Evolutionary conservation across 116 monocot species (phyloP).

Genomic region (Cymodocea nodosa): DNA sequence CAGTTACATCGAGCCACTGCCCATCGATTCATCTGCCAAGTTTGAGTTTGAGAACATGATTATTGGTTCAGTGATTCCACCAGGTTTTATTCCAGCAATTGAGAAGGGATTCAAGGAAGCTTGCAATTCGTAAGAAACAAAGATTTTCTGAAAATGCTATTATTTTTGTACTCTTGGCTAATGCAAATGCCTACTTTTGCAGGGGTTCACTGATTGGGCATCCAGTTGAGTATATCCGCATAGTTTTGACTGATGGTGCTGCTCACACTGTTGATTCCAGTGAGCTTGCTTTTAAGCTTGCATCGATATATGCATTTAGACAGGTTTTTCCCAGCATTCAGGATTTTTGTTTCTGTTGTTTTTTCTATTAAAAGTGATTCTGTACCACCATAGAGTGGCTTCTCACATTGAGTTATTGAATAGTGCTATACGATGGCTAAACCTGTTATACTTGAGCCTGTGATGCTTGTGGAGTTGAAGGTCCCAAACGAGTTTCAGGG

Average conservation of each 20-base stretch:
- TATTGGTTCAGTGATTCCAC: conserved; percentile 80
- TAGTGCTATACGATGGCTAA: conserved; percentile 82
- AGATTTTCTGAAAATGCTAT: neutral
- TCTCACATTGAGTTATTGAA: neutral
- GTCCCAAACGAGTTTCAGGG: conserved; percentile 95
- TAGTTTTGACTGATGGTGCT: conserved; percentile 94
- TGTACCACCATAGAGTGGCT: no score
- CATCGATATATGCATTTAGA: conserved; percentile 98
- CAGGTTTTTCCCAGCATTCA: conserved; percentile 31
- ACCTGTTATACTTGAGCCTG: conserved; percentile 90
- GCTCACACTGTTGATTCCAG: conserved; percentile 96
- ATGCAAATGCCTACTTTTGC: conserved; percentile 5
- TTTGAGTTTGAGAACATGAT: conserved; percentile 98
- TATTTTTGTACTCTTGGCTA: neutral
- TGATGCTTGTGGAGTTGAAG: conserved; percentile 96
- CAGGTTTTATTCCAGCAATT: conserved; percentile 79
- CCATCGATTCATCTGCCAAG: conserved; percentile 44
- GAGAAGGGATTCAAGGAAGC: conserved; percentile 98
- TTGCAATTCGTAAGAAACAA: conserved; percentile 67
- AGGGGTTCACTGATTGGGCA: conserved; percentile 92
- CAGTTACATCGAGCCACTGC: conserved; percentile 95
- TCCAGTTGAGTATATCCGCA: conserved; percentile 81
- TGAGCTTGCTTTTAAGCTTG: conserved; percentile 97
- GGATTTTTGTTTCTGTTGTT: no score
- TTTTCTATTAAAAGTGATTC: no score